phyloP scores from a whole-genome alignment of 306 rosid species.

The Rosa lucieae region DNA sequence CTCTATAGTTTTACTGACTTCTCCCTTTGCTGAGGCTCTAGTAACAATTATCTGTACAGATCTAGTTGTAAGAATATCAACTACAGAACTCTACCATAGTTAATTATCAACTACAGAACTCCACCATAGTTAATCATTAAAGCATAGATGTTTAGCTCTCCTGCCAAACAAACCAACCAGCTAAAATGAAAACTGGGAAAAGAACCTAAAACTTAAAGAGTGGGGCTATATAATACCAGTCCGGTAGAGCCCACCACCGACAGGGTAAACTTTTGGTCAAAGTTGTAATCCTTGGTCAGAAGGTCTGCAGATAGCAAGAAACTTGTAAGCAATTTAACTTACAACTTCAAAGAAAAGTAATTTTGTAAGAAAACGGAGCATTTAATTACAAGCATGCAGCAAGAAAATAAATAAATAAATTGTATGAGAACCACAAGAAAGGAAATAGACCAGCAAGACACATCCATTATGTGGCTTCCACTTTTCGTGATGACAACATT shows the following conservation, averaged over 20 bases:
- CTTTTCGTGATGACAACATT: not conserved
- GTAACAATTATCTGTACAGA: not conserved
- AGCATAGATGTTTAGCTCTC: slow-evolving; percentile 3
- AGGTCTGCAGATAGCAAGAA: slow-evolving; percentile 55
- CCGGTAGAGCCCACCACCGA: slow-evolving; percentile 65
- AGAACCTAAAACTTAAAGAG: slow-evolving; percentile 1
- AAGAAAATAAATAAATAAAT: not conserved
- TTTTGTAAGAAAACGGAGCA: not conserved
- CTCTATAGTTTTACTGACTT: not conserved
- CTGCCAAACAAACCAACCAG: slow-evolving; percentile 5
- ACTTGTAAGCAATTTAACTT: not conserved
- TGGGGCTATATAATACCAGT: slow-evolving; percentile 56
- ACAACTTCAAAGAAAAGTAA: not conserved
- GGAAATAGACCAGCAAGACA: slow-evolving; percentile 3
- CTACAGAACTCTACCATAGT: not conserved
- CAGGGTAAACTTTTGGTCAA: slow-evolving; percentile 74
- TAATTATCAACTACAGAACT: not conserved
- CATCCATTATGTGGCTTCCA: not conserved
- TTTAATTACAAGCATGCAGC: not conserved
- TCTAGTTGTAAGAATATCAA: not conserved
- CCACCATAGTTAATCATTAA: not conserved
- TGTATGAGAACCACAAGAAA: not conserved
- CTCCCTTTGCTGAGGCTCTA: not conserved
- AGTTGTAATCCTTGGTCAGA: slow-evolving; percentile 83
- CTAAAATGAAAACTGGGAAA: slow-evolving; percentile 13